phyloP scores from a whole-genome alignment of 768 basidiomycete species.

The Filobasidium floriforme region DNA sequence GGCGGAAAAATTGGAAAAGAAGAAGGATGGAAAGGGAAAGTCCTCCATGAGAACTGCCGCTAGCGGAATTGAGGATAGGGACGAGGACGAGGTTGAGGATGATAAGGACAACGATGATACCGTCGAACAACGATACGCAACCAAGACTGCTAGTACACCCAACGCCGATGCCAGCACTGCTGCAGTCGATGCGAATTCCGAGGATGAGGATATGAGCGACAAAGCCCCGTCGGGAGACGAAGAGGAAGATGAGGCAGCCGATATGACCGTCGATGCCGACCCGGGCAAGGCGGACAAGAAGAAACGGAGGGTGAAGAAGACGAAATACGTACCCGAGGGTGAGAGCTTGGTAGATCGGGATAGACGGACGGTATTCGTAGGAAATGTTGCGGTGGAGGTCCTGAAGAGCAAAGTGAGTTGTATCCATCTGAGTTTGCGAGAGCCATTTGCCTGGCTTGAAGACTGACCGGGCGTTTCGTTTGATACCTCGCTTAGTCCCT shows the following conservation, averaged over 20 bases:
- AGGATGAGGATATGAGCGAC: no score
- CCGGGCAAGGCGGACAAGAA: background rate
- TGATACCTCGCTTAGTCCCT: slow-evolving; percentile 51
- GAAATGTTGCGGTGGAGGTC: slow-evolving; percentile 72
- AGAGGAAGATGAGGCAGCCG: no score
- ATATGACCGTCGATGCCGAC: background rate
- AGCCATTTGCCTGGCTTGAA: background rate
- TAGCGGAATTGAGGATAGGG: no score
- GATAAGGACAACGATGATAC: slow-evolving; percentile 9
- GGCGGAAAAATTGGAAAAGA: slow-evolving; percentile 23
- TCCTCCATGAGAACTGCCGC: no score
- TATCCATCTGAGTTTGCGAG: slow-evolving; percentile 10
- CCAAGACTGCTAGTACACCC: background rate
- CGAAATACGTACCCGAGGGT: slow-evolving; percentile 54
- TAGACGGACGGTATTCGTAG: slow-evolving; percentile 80
- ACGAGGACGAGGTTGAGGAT: slow-evolving; percentile 12
- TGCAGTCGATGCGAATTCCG: no score
- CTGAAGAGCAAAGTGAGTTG: slow-evolving; percentile 63
- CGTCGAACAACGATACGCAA: background rate
- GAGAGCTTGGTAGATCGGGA: slow-evolving; percentile 70
- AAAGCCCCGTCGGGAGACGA: no score
- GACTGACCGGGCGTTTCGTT: slow-evolving; percentile 1
- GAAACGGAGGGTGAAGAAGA: background rate
- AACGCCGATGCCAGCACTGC: no score
- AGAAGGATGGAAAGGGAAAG: slow-evolving; percentile 21